Percentiles rank a stretch among this genome's conserved stretches.
Evolutionary conservation across 2,329 filamentous ascomycete genomes (phyloP).

Genomic region (Aspergillus novoparasiticus): DNA sequence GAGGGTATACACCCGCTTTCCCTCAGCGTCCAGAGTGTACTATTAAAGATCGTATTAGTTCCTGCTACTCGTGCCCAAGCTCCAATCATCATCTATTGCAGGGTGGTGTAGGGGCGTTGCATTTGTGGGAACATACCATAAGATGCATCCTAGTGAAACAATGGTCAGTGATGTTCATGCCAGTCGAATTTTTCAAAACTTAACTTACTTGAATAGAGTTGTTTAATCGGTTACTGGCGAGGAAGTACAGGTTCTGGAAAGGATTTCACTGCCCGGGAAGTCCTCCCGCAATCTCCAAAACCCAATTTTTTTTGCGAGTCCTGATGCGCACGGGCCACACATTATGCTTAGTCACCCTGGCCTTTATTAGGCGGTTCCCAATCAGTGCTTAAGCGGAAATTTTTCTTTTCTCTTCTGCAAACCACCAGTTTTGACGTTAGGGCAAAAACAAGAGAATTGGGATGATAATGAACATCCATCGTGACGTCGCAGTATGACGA

Average conservation of each 20-base stretch:
- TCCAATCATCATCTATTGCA: neutral
- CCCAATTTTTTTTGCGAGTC: slow-evolving; percentile 13
- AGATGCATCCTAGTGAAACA: slow-evolving; percentile 40
- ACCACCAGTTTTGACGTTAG: slow-evolving; percentile 9
- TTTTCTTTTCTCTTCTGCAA: slow-evolving; percentile 16
- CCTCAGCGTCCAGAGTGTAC: slow-evolving; percentile 81
- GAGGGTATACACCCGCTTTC: slow-evolving; percentile 92
- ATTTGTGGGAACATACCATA: slow-evolving; percentile 36
- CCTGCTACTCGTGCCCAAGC: slow-evolving; percentile 5
- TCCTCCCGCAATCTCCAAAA: neutral
- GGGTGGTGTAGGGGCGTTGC: slow-evolving; percentile 8
- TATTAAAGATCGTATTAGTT: slow-evolving; percentile 19
- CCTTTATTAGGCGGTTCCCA: slow-evolving; percentile 12
- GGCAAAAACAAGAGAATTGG: slow-evolving; percentile 4
- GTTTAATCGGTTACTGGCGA: neutral
- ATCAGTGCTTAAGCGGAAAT: slow-evolving; percentile 11
- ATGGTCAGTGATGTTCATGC: slow-evolving; percentile 15
- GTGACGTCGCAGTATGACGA: slow-evolving; percentile 18
- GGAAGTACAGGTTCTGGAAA: neutral
- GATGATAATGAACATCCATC: slow-evolving; percentile 20
- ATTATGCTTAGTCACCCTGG: slow-evolving; percentile 21
- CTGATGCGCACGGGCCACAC: slow-evolving; percentile 17
- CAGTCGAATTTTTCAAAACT: neutral
- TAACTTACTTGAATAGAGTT: slow-evolving; percentile 31
- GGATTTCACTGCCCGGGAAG: neutral